phyloP scores from a whole-genome alignment of 495 filamentous ascomycete species.

The Platismatia glauca region DNA sequence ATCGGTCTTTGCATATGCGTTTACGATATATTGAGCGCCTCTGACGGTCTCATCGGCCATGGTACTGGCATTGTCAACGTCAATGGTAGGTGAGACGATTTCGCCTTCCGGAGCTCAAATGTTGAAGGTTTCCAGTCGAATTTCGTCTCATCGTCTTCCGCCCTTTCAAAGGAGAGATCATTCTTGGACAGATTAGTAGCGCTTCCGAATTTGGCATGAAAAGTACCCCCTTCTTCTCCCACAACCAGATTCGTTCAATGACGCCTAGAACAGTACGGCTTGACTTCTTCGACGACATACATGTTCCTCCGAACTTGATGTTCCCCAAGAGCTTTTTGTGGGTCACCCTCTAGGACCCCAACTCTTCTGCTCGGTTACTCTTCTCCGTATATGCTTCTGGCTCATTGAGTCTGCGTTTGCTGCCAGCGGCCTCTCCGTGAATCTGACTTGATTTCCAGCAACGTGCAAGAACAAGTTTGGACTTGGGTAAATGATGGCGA shows the following conservation, averaged over 20 bases:
- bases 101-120: background rate
- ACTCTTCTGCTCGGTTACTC: background rate
- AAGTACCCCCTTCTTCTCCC: slow-evolving; percentile 39
- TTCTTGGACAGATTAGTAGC: slow-evolving; percentile 68
- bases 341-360: slow-evolving; percentile 28
- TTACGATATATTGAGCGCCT: slow-evolving; percentile 75
- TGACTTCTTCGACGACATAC: slow-evolving; percentile 87
- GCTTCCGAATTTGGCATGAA: slow-evolving; percentile 65
- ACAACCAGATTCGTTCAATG: background rate
- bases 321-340: slow-evolving; percentile 68
- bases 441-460: slow-evolving; percentile 19
- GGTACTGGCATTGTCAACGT: slow-evolving; percentile 83
- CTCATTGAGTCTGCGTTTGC: background rate
- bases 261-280: slow-evolving; percentile 51
- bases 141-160: slow-evolving; percentile 91
- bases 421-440: background rate
- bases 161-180: slow-evolving; percentile 85
- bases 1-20: slow-evolving; percentile 87
- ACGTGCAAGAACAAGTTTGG: slow-evolving; percentile 58
- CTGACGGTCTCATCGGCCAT: slow-evolving; percentile 87
- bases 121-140: slow-evolving; percentile 49
- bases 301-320: slow-evolving; percentile 61
- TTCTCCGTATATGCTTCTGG: background rate
- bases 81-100: slow-evolving; percentile 51
- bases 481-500: slow-evolving; percentile 66